Base-by-base conservation (phyloP, 345 rosid genomes). In the Stellera chamaejasme region DNA sequence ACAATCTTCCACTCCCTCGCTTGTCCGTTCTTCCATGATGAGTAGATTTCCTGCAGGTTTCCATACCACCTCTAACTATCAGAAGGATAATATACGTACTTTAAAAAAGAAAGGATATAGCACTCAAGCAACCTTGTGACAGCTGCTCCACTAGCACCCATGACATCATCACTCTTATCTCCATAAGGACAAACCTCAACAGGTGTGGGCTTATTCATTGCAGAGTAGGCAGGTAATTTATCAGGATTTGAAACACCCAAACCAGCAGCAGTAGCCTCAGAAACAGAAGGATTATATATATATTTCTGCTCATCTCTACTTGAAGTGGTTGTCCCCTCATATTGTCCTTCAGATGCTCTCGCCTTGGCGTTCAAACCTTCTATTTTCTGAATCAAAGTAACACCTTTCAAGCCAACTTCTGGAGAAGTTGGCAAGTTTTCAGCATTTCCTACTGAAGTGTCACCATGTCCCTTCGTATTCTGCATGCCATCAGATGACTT, bases 291-390 rank as follows among this genome's bases (percentile, higher is more conserved):
- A 44, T 60, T 56, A n/a, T 45, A 54, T 64, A 60, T 74, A 60
- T 68, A 72, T 58, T 73, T 76, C 57, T 66, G 83, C 64, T 67
- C 84, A 50, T 71, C 75, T 67, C 72, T 68, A 55, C 52, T 51
- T 48, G 70, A 63, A 56, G 39, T 4, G 9, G 39, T 4, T 32
- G 39, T 32, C 9, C 39, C 39, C 39, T 78, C 91, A 59, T 61
- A 68, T 48, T 72, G 66, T 54, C 70, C 81, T 70, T 79, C 94
- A 60, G 73, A 66, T 49, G 75, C 80, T 46, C 90, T 83, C 3
- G 79, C 75, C 78, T 83, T 94, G 5, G 84, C 84, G 75, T 90
- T 94, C 67, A 94, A 68, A 59, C 88, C 80, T 75, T 94, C 88
- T 57, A 94, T 85, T 77, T 94, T 87, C 81, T 79, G 82, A 63